Percentiles rank a stretch among this genome's conserved stretches.
phyloP scores from a whole-genome alignment of 805 yeast genomes.

The Saccharomycopsis fibuligera region DNA sequence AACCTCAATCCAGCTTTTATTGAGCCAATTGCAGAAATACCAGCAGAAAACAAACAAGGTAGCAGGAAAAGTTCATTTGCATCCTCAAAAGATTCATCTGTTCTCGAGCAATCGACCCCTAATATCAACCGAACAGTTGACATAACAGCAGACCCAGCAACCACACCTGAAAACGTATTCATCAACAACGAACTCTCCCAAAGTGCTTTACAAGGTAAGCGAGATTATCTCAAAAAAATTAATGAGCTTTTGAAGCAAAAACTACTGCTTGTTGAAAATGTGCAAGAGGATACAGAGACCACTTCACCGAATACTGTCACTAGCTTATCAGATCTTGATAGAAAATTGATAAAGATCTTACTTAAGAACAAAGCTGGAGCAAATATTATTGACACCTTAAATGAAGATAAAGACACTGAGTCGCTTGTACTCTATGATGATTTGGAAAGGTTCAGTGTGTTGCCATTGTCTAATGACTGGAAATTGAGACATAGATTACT shows the following conservation, averaged over 20 bases:
- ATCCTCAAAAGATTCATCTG: background rate
- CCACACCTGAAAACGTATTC: background rate
- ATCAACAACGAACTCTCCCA: background rate
- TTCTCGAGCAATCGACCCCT: background rate
- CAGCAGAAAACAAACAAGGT: background rate
- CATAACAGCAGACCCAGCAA: background rate
- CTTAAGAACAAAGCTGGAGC: background rate
- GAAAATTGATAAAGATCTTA: background rate
- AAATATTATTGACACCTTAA: background rate
- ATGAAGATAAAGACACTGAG: background rate
- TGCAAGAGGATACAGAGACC: background rate
- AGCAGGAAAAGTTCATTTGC: background rate
- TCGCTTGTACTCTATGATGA: background rate
- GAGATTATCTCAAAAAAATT: background rate
- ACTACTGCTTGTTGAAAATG: background rate
- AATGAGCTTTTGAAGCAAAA: background rate
- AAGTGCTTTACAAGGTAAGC: background rate
- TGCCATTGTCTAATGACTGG: slow-evolving; percentile 10
- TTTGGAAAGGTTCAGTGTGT: slow-evolving; percentile 7
- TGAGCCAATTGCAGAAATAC: too few species aligned
- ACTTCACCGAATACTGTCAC: background rate
- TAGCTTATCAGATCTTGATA: background rate
- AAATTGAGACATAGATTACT: slow-evolving; percentile 1
- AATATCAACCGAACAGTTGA: background rate
- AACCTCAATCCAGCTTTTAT: too few species aligned